Evolutionary conservation across 1,139 yeast species (phyloP), one percentile per base, ranked within the genome.

Genomic region (Lodderomyces margitis): DNA sequence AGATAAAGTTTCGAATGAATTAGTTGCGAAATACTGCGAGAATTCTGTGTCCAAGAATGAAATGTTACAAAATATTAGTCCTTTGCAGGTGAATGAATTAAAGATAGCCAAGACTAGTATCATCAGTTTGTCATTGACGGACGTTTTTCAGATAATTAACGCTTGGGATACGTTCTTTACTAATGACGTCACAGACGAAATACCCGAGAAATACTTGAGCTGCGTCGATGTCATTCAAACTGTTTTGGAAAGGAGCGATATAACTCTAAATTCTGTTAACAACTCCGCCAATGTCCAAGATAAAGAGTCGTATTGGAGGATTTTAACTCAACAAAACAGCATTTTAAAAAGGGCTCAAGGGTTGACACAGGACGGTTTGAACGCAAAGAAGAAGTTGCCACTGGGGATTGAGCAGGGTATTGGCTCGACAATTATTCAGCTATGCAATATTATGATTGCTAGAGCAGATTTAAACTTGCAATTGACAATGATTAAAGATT

Each of bases 401-500:
- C 49, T 50, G 15, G 56, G 57, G 2, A 54, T 49, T 10, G 58
- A 48, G 23, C 53, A 59, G 33, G 64, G 64, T 15, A 46, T 68
- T 27, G 77, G 77, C 1, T 49, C 61, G 0, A 47, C 70, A 19
- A 61, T 74, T 9, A 61, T 70, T 7, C 74, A 71, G 44, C 48
- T 75, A 2, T 62, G 78, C 47, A 65, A 70, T 4, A 58, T 77
- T 0, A 54, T 68, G 31, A 70, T 77, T 20, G 79, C 75, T 31
- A 58, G 82, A 41, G 70, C 80, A 1, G 83, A 78, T 53, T 64
- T 76, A 5, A 82, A 76, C 41, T 51, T 75, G n/a, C 81, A 76
- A 53, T 59, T 81, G 44, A 57, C 71, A 19, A 66, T 61, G 39
- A 39, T 76, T 0, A 41, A 38, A 2, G 54, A 58, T 19, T 49